A percentile compares a stretch with the other conserved stretches of the same genome.
Conservation (phyloP, 345 rosid genomes). For the Arabis alpina region DNA sequence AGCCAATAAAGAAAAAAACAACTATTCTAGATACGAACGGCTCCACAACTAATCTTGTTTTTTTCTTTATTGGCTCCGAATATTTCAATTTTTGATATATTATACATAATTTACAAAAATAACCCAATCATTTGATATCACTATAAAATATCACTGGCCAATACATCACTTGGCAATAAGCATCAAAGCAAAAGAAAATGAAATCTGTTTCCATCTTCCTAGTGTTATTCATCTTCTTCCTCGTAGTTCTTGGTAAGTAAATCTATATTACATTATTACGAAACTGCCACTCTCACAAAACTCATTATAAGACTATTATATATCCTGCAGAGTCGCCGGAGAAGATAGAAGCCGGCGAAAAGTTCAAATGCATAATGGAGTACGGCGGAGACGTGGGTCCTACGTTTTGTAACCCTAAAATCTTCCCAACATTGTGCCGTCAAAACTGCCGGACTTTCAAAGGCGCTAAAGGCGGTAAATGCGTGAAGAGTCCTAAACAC, state of each 20-base stretch:
- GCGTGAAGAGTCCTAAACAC: conserved; percentile 35
- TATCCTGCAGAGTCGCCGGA: conserved; percentile 18
- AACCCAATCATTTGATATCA: not conserved
- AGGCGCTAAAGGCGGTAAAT: conserved; percentile 36
- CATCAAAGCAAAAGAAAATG: conserved; percentile 17
- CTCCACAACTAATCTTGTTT: too few species aligned
- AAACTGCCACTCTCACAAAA: conserved; percentile 3
- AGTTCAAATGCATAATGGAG: conserved; percentile 28
- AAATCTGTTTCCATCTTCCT: conserved; percentile 29
- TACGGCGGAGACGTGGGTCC: conserved; percentile 42
- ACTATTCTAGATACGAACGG: too few species aligned
- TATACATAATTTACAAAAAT: too few species aligned
- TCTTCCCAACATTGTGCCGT: conserved; percentile 35
- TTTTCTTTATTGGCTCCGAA: not conserved
- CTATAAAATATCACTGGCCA: conserved; percentile 11
- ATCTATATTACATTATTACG: not conserved
- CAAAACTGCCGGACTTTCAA: conserved; percentile 37
- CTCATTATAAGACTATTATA: not conserved
- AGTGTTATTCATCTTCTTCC: conserved; percentile 28
- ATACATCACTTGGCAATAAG: conserved; percentile 4
- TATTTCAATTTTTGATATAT: not conserved
- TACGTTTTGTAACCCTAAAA: conserved; percentile 38
- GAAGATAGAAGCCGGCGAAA: conserved; percentile 26
- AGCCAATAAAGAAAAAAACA: too few species aligned
- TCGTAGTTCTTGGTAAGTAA: conserved; percentile 36